Percentiles rank a stretch among this genome's conserved stretches.
These are phyloP conservation scores for Luffa aegyptiaca DNA, from an alignment of 306 rosid species.

Conservation along the genomic window DNA sequence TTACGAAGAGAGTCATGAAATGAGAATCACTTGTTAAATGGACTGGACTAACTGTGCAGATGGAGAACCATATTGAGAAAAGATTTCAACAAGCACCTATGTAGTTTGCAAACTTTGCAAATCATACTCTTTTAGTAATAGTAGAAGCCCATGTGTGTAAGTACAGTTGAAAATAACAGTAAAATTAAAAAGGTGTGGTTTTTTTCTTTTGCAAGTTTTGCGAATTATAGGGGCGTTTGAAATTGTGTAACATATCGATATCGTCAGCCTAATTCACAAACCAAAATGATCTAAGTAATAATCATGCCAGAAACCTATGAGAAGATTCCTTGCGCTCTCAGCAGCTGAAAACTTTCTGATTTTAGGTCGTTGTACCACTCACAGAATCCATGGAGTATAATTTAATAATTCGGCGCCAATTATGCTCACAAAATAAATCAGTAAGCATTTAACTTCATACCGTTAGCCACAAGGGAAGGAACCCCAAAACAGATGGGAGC, in stretches of 20 bases:
- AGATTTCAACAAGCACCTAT: background rate
- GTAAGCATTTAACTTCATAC: conserved; percentile 31
- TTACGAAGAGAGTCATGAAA: conserved; percentile 7
- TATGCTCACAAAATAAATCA: background rate
- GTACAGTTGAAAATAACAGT: background rate
- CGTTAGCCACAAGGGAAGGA: conserved; percentile 91
- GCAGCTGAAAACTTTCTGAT: background rate
- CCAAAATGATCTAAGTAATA: background rate
- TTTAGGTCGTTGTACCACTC: background rate
- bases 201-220: background rate
- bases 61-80: background rate
- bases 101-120: background rate
- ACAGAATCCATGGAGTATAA: background rate
- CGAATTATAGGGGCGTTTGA: background rate
- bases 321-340: background rate
- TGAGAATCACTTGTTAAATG: background rate
- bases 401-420: background rate
- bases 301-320: background rate
- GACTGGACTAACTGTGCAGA: background rate
- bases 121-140: background rate
- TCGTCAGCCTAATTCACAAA: background rate
- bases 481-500: conserved; percentile 90
- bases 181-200: background rate
- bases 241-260: background rate
- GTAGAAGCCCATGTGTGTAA: background rate